Evolutionary conservation across 2,329 filamentous ascomycete genomes (phyloP).

Genomic region (Colletotrichum filicis): DNA sequence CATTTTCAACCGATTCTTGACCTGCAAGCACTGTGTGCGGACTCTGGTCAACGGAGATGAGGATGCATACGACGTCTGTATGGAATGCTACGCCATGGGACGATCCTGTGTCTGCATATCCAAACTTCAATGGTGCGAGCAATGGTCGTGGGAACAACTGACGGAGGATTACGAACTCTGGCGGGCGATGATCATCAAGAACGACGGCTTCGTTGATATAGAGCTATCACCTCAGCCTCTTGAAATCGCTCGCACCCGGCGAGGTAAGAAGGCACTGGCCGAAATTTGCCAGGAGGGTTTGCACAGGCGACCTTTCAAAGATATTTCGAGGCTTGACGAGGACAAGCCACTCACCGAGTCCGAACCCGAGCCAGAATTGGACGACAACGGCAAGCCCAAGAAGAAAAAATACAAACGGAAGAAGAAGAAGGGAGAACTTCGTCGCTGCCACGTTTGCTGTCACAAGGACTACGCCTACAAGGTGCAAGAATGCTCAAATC

Average conservation of each 20-base stretch:
- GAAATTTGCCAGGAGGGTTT: conserved; percentile 96
- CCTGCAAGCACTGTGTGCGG: conserved; percentile 85
- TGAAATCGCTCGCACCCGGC: conserved; percentile 72
- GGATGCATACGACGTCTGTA: conserved; percentile 94
- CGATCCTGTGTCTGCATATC: conserved; percentile 92
- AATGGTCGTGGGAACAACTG: conserved; percentile 87
- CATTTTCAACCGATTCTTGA: conserved; percentile 96
- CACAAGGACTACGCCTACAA: conserved; percentile 86
- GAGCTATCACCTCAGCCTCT: conserved; percentile 77
- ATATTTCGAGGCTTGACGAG: conserved; percentile 73
- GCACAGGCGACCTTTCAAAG: conserved; percentile 81
- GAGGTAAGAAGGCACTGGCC: conserved; percentile 82
- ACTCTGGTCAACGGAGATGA: conserved; percentile 73
- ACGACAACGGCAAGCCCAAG: conserved; percentile 70
- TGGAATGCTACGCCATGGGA: conserved; percentile 99
- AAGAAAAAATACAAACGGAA: conserved; percentile 70
- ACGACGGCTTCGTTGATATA: conserved; percentile 74
- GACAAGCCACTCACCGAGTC: conserved; percentile 60
- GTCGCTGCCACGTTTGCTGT: conserved; percentile 84
- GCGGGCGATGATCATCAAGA: conserved; percentile 80
- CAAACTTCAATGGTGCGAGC: conserved; percentile 88
- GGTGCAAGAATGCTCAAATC: conserved; percentile 79
- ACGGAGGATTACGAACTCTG: conserved; percentile 83
- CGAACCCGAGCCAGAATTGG: conserved; percentile 59
- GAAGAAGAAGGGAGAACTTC: conserved; percentile 64